A percentile compares a stretch with the other conserved stretches of the same genome.
Evolutionary conservation across 768 basidiomycete species (phyloP).

Genomic region (Leucosporidium creatinivorum): DNA sequence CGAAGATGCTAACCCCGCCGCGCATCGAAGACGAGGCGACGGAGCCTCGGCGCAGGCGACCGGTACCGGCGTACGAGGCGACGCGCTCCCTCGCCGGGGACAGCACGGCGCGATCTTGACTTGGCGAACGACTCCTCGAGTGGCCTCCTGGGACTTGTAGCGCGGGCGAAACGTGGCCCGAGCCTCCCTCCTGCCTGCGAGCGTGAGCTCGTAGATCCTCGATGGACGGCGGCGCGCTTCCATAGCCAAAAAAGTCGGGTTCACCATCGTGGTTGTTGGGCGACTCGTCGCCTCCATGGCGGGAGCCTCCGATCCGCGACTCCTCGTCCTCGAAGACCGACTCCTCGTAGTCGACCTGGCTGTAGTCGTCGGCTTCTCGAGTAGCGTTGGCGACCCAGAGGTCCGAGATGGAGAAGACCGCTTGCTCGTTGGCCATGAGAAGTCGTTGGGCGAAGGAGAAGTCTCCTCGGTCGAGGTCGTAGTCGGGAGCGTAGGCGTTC

Average conservation of each 20-base stretch:
- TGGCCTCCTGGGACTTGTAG: too few species aligned
- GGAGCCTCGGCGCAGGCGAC: conserved; percentile 4
- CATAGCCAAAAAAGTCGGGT: conserved; percentile 26
- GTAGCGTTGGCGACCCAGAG: conserved; percentile 96
- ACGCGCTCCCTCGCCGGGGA: conserved; percentile 20
- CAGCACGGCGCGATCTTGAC: background rate
- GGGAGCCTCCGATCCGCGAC: background rate
- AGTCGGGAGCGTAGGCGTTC: conserved; percentile 33
- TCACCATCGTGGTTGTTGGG: conserved; percentile 40
- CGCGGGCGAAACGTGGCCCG: too few species aligned
- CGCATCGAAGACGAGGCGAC: conserved; percentile 1
- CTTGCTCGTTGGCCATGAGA: conserved; percentile 72
- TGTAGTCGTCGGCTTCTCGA: conserved; percentile 39
- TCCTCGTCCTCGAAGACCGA: conserved; percentile 30
- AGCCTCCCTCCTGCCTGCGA: conserved; percentile 10
- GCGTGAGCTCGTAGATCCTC: conserved; percentile 31
- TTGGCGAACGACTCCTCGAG: background rate
- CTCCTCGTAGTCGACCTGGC: conserved; percentile 27
- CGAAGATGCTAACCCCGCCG: conserved; percentile 35
- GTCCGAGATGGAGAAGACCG: conserved; percentile 89
- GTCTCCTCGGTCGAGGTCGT: conserved; percentile 23
- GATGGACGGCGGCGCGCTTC: conserved; percentile 32
- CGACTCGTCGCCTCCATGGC: background rate
- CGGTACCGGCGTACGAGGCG: conserved; percentile 9
- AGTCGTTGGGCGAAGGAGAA: conserved; percentile 63